phyloP scores from a whole-genome alignment of 2,329 filamentous ascomycete species.

The Thielaviopsis musarum region DNA sequence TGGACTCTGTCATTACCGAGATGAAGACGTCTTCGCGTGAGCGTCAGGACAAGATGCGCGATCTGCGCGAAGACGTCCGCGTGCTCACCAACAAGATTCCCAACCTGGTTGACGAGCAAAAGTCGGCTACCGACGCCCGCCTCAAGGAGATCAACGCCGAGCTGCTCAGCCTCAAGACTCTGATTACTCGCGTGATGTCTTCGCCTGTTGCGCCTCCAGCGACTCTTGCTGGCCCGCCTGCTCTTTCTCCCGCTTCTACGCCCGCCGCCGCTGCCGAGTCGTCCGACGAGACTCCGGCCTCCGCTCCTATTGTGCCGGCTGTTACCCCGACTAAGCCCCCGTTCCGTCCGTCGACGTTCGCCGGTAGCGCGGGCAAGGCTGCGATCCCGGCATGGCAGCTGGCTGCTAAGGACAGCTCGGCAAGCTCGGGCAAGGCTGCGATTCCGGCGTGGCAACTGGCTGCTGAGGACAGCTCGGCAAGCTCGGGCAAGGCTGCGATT shows the following conservation, averaged over 20 bases:
- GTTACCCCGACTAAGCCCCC: neutral
- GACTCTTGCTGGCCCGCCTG: neutral
- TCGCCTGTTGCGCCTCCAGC: slow-evolving; percentile 10
- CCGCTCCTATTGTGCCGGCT: neutral
- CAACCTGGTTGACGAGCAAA: slow-evolving; percentile 73
- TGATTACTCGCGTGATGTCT: slow-evolving; percentile 47
- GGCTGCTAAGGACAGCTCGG: slow-evolving; percentile 23
- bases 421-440: slow-evolving; percentile 35
- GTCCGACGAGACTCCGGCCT: neutral
- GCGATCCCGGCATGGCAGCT: slow-evolving; percentile 70
- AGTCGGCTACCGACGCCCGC: slow-evolving; percentile 63
- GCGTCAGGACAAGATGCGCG: slow-evolving; percentile 73
- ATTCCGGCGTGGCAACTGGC: slow-evolving; percentile 73
- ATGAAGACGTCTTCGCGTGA: slow-evolving; percentile 67
- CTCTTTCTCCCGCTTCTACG: neutral
- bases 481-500: slow-evolving; percentile 44
- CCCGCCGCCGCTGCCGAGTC: neutral
- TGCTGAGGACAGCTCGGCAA: neutral
- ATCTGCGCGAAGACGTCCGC: slow-evolving; percentile 73
- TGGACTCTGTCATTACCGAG: slow-evolving; percentile 67
- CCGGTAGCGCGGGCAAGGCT: slow-evolving; percentile 36
- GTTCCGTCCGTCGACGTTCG: slow-evolving; percentile 7
- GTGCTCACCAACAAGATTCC: slow-evolving; percentile 72
- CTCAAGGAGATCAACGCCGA: slow-evolving; percentile 75
- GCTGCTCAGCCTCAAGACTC: slow-evolving; percentile 78